Evolutionary conservation across 78 protist species (phyloP).

Genomic region (Guillardia theta): DNA sequence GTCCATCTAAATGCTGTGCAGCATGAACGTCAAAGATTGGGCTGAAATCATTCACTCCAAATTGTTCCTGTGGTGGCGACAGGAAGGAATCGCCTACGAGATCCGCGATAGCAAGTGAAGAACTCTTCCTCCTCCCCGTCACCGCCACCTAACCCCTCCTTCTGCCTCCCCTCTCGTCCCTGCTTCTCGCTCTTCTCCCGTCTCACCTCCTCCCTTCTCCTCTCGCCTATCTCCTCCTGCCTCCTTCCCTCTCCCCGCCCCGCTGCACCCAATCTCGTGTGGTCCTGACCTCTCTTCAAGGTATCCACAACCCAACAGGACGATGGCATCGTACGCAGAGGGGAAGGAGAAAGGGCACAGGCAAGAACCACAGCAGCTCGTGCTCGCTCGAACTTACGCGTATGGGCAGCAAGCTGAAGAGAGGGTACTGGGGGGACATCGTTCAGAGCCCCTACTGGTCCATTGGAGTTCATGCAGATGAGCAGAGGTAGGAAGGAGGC

Average conservation of each 20-base stretch:
- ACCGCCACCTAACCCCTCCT: neutral
- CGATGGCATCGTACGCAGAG: slow-evolving; percentile 24
- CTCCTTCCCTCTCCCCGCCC: neutral
- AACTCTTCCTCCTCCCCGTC: neutral
- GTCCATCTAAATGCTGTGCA: neutral
- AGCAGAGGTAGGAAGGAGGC: neutral
- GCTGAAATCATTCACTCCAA: slow-evolving; percentile 16
- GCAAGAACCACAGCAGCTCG: neutral
- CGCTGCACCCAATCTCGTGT: too few relatives aligned
- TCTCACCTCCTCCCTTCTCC: neutral
- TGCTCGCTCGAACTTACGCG: too few relatives aligned
- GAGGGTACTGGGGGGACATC: slow-evolving; percentile 57
- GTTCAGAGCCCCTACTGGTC: slow-evolving; percentile 40
- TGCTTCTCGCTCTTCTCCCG: neutral
- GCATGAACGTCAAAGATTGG: slow-evolving; percentile 20
- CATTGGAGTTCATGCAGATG: neutral
- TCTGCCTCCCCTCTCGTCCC: neutral
- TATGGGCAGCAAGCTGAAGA: slow-evolving; percentile 17
- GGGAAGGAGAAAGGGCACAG: neutral
- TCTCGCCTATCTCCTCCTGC: neutral
- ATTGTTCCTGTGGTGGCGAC: slow-evolving; percentile 46
- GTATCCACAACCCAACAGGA: slow-evolving; percentile 14
- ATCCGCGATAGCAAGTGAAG: neutral
- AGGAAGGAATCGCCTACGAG: slow-evolving; percentile 25
- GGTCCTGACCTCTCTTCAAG: neutral